Evolutionary conservation across 331 rosid genomes (phyloP).

Genomic region (Rosa hybrid): DNA sequence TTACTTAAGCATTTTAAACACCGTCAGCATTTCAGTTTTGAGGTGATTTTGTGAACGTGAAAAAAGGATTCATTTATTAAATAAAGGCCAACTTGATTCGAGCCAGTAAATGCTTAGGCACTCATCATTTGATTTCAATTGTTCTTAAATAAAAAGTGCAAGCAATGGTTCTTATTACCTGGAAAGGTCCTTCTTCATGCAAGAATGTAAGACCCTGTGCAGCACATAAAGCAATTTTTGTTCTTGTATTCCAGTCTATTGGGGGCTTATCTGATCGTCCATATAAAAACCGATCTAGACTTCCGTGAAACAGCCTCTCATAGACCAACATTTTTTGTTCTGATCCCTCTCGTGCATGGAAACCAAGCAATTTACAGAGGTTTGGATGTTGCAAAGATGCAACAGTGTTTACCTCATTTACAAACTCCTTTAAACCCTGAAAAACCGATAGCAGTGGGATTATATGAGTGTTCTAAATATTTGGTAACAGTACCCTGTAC

Average conservation of each 20-base stretch:
- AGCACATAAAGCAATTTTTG: slow-evolving; percentile 88
- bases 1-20: not conserved
- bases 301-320: slow-evolving; percentile 91
- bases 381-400: slow-evolving; percentile 91
- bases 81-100: not conserved
- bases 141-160: not conserved
- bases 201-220: slow-evolving; percentile 96
- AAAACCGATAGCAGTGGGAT: slow-evolving; percentile 20
- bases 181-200: slow-evolving; percentile 99
- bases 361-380: slow-evolving; percentile 94
- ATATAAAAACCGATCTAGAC: slow-evolving; percentile 74
- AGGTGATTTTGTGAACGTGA: not conserved
- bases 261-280: slow-evolving; percentile 94
- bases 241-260: slow-evolving; percentile 95
- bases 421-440: slow-evolving; percentile 91
- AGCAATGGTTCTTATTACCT: slow-evolving; percentile 51
- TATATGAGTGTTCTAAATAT: slow-evolving; percentile 7
- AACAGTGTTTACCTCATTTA: slow-evolving; percentile 70
- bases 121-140: not conserved
- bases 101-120: too few relatives aligned
- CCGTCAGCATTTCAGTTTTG: not conserved
- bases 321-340: slow-evolving; percentile 82
- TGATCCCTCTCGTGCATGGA: slow-evolving; percentile 84
- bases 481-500: not conserved
- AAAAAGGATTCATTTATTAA: not conserved